Conservation (phyloP, 2,329 filamentous ascomycete genomes). For the Aspergillus vadensis region DNA sequence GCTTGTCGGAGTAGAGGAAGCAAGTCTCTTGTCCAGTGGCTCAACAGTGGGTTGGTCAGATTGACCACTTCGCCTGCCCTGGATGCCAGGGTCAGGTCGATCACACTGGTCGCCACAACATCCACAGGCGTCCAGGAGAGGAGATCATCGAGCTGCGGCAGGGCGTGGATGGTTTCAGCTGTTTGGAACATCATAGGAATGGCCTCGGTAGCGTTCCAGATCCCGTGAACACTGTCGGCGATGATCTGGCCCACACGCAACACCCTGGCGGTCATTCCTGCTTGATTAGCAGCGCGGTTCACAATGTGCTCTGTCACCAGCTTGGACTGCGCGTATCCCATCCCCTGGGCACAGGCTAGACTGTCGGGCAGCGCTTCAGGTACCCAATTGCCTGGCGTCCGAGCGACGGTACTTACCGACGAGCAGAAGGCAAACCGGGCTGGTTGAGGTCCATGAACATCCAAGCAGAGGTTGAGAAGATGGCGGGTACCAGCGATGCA, state of each 20-base stretch:
- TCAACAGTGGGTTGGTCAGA: slow-evolving; percentile 53
- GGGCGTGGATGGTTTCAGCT: slow-evolving; percentile 45
- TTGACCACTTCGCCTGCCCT: slow-evolving; percentile 36
- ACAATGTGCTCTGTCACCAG: slow-evolving; percentile 38
- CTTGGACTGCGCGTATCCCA: slow-evolving; percentile 45
- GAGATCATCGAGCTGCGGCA: slow-evolving; percentile 51
- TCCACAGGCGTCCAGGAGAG: slow-evolving; percentile 50
- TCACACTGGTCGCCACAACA: slow-evolving; percentile 40
- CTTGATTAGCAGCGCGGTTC: slow-evolving; percentile 19
- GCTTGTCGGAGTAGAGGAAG: slow-evolving; percentile 54
- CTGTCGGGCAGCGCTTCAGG: slow-evolving; percentile 37
- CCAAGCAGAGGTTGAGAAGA: slow-evolving; percentile 41
- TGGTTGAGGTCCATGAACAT: slow-evolving; percentile 17
- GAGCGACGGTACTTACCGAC: slow-evolving; percentile 48
- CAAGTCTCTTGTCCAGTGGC: slow-evolving; percentile 49
- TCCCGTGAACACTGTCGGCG: slow-evolving; percentile 27
- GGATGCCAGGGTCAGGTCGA: slow-evolving; percentile 25
- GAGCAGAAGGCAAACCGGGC: slow-evolving; percentile 45
- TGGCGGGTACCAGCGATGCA: slow-evolving; percentile 52
- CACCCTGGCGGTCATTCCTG: slow-evolving; percentile 24
- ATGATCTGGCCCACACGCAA: slow-evolving; percentile 37
- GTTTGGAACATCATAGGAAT: slow-evolving; percentile 56
- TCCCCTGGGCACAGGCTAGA: slow-evolving; percentile 38
- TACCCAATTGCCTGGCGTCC: slow-evolving; percentile 28
- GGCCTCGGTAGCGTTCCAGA: slow-evolving; percentile 33